Percentiles rank a stretch among this genome's conserved stretches.
Evolutionary conservation across 768 basidiomycete genomes (phyloP).

Genomic region (Tubosaeta sp.): DNA sequence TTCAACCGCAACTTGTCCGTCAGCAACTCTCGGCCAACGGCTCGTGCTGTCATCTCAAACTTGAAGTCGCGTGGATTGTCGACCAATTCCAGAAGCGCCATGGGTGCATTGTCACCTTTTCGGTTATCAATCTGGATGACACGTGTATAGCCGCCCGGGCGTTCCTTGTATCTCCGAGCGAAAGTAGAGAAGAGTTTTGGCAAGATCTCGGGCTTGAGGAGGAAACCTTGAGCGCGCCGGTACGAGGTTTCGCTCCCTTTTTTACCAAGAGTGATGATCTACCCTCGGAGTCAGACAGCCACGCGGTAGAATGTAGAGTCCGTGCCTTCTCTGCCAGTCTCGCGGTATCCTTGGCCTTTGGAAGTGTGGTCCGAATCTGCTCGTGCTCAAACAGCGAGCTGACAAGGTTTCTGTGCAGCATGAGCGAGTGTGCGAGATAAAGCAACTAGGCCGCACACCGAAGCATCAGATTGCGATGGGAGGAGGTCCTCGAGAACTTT

Average conservation of each 20-base stretch:
- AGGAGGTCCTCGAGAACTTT: slow-evolving; percentile 87
- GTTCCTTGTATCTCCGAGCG: slow-evolving; percentile 70
- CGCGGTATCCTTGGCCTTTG: slow-evolving; percentile 91
- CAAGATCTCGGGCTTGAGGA: slow-evolving; percentile 66
- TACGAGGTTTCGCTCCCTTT: slow-evolving; percentile 69
- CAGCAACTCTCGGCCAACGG: slow-evolving; percentile 80
- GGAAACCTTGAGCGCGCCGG: slow-evolving; percentile 69
- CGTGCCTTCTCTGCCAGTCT: slow-evolving; percentile 88
- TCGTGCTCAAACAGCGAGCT: slow-evolving; percentile 93
- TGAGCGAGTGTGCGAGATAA: slow-evolving; percentile 3
- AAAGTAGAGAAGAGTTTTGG: slow-evolving; percentile 84
- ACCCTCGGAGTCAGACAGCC: slow-evolving; percentile 4
- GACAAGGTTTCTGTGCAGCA: slow-evolving; percentile 74
- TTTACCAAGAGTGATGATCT: slow-evolving; percentile 94
- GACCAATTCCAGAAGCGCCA: slow-evolving; percentile 90
- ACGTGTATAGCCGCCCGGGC: slow-evolving; percentile 94
- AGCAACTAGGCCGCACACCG: slow-evolving; percentile 46
- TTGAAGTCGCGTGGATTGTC: slow-evolving; percentile 88
- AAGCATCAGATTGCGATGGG: slow-evolving; percentile 91
- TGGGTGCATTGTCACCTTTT: slow-evolving; percentile 87
- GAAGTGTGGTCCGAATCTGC: slow-evolving; percentile 91
- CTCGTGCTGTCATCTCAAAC: slow-evolving; percentile 83
- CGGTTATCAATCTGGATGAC: slow-evolving; percentile 90
- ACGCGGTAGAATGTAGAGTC: not conserved
- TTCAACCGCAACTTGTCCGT: slow-evolving; percentile 47